A percentile compares a stretch with the other conserved stretches of the same genome.
Conservation (phyloP, 2,329 filamentous ascomycete genomes). For the Sporothrix pallida region DNA sequence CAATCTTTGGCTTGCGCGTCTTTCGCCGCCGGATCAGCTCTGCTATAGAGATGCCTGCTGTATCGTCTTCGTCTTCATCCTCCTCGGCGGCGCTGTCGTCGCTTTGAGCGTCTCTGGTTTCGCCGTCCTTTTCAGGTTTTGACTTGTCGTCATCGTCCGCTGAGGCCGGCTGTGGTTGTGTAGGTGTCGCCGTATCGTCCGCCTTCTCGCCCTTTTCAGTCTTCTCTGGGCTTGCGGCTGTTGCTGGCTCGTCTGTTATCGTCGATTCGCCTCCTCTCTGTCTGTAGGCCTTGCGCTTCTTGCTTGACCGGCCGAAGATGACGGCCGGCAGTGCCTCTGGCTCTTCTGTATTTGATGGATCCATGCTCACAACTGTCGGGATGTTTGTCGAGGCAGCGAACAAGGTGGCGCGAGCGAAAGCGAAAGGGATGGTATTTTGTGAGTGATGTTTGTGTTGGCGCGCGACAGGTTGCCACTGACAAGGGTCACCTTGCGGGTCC, state of each 20-base stretch:
- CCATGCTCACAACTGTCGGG: slow-evolving; percentile 8
- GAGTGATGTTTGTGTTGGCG: neutral
- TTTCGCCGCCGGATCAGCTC: slow-evolving; percentile 61
- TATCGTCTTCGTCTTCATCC: slow-evolving; percentile 32
- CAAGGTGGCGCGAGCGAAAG: neutral
- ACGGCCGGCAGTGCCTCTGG: slow-evolving; percentile 45
- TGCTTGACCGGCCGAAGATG: slow-evolving; percentile 59
- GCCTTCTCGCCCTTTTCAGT: neutral
- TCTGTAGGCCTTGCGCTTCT: slow-evolving; percentile 66
- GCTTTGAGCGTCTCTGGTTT: slow-evolving; percentile 30
- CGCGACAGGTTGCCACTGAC: slow-evolving; percentile 19
- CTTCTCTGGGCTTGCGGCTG: neutral
- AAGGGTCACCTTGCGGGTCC: neutral
- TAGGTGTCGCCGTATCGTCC: neutral
- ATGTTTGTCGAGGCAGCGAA: neutral
- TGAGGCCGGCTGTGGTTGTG: neutral
- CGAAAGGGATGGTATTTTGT: neutral
- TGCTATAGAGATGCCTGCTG: slow-evolving; percentile 50
- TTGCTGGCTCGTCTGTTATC: neutral
- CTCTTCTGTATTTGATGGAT: slow-evolving; percentile 31
- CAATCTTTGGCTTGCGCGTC: slow-evolving; percentile 54
- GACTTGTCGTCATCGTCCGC: neutral
- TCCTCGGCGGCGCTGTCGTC: slow-evolving; percentile 32
- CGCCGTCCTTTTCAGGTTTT: slow-evolving; percentile 21
- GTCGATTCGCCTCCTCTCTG: slow-evolving; percentile 48